A percentile compares a stretch with the other conserved stretches of the same genome.
Evolutionary conservation across 106 monocot genomes (phyloP).

Genomic region (Platanthera guangdongensis): DNA sequence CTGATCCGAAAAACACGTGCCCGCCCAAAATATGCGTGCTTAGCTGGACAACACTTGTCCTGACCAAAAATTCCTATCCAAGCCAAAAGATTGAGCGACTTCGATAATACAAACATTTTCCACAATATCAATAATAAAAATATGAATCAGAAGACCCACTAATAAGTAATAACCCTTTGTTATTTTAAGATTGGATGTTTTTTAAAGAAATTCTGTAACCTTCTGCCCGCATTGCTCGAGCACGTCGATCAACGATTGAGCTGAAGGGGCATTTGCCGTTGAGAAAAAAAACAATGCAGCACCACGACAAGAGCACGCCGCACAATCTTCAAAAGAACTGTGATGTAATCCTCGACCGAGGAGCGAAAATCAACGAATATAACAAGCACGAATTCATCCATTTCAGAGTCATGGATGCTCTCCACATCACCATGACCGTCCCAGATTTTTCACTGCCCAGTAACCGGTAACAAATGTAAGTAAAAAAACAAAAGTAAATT

Average conservation of each 20-base stretch:
- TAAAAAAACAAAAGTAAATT: no score
- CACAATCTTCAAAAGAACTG: slow-evolving; percentile 9
- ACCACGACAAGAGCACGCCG: slow-evolving; percentile 12
- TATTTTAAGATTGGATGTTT: slow-evolving; percentile 1
- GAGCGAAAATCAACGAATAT: slow-evolving; percentile 15
- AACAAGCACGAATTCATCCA: slow-evolving; percentile 1
- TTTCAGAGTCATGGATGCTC: background rate
- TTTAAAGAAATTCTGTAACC: slow-evolving; percentile 16
- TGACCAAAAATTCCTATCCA: no score
- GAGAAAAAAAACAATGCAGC: slow-evolving; percentile 19
- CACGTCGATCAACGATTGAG: slow-evolving; percentile 12
- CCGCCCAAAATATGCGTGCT: no score
- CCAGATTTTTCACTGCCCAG: slow-evolving; percentile 9
- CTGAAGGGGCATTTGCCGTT: slow-evolving; percentile 2
- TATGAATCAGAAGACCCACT: no score
- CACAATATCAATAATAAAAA: no score
- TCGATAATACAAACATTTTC: no score
- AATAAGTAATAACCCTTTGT: no score
- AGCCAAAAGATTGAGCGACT: no score
- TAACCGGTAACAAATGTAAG: background rate
- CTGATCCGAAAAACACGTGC: no score
- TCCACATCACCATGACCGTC: slow-evolving; percentile 14
- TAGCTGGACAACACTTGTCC: no score
- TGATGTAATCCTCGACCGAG: slow-evolving; percentile 17
- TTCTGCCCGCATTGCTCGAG: slow-evolving; percentile 19